phyloP scores from a whole-genome alignment of 2,329 filamentous ascomycete species.

The Westerdykella sp. region DNA sequence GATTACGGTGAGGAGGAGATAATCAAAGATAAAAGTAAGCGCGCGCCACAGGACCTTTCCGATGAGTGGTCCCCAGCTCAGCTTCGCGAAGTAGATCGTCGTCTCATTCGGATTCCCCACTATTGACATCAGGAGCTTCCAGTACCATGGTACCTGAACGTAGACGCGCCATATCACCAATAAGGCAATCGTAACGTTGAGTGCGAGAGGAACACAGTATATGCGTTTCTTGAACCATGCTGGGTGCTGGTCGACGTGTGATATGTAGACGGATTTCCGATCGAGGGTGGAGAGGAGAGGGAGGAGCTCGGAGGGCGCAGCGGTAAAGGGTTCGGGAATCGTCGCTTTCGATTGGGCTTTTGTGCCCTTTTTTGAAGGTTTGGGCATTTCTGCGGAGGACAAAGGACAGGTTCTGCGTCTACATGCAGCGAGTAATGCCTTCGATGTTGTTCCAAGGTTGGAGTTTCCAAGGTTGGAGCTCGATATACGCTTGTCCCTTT shows the following conservation, averaged over 20 bases:
- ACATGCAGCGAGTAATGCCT: too few relatives aligned
- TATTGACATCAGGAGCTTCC: conserved; percentile 56
- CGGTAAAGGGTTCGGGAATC: conserved; percentile 60
- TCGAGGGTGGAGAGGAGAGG: conserved; percentile 63
- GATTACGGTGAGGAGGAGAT: conserved; percentile 46
- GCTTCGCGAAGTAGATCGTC: conserved; percentile 53
- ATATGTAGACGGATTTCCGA: conserved; percentile 68
- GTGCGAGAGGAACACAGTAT: conserved; percentile 69
- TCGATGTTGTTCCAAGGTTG: too few relatives aligned
- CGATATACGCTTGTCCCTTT: too few relatives aligned
- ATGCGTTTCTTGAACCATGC: conserved; percentile 70
- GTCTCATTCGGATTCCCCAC: conserved; percentile 62
- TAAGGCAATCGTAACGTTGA: conserved; percentile 63
- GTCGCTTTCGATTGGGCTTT: conserved; percentile 17
- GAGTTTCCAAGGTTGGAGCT: too few relatives aligned
- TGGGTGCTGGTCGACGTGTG: conserved; percentile 71
- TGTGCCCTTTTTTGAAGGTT: conserved; percentile 11
- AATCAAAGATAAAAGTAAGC: conserved; percentile 66
- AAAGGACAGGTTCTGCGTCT: conserved; percentile 7
- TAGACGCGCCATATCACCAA: conserved; percentile 65
- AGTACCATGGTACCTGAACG: conserved; percentile 67
- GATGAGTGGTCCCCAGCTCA: conserved; percentile 52
- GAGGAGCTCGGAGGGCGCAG: conserved; percentile 55
- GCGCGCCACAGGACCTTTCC: conserved; percentile 56
- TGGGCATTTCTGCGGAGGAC: conserved; percentile 6